Evolutionary conservation across 2,329 filamentous ascomycete genomes (phyloP).

Genomic region (Hypoxylon sp.): DNA sequence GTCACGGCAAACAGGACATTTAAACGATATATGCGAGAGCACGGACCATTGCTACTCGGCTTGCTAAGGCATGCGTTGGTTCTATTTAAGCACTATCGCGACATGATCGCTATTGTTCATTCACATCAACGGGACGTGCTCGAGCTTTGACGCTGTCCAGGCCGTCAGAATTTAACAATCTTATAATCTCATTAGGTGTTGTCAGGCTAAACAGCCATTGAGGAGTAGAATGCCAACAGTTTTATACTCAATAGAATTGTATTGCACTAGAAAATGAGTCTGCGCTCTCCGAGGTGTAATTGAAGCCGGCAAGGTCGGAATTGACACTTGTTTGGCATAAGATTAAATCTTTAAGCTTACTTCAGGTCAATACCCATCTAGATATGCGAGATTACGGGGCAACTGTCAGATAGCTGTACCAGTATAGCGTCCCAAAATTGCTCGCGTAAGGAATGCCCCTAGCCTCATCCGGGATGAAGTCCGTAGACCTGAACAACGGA

Average conservation of each 20-base stretch:
- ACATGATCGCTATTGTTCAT: background rate
- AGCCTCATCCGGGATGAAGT: constrained; percentile 27
- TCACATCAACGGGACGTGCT: background rate
- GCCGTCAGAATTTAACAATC: background rate
- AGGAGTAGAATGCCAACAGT: no score
- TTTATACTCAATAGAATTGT: no score
- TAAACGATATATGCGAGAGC: background rate
- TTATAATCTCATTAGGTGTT: background rate
- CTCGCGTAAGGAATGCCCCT: constrained; percentile 7
- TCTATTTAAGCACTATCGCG: background rate
- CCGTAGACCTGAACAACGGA: constrained; percentile 27
- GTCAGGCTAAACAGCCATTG: no score
- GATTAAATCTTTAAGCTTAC: constrained; percentile 24
- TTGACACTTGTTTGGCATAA: constrained; percentile 3
- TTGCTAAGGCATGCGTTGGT: background rate
- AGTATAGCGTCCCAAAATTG: constrained; percentile 15
- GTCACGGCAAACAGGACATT: background rate
- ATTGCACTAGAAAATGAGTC: background rate
- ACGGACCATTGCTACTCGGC: background rate
- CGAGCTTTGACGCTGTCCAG: background rate
- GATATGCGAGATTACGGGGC: constrained; percentile 15
- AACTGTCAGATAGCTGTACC: constrained; percentile 3
- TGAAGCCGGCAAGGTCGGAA: background rate
- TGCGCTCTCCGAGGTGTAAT: background rate
- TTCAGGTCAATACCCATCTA: constrained; percentile 7